Percentiles rank a stretch among this genome's conserved stretches.
phyloP scores from a whole-genome alignment of 2,329 filamentous ascomycete genomes.

The Fusarium sp. region DNA sequence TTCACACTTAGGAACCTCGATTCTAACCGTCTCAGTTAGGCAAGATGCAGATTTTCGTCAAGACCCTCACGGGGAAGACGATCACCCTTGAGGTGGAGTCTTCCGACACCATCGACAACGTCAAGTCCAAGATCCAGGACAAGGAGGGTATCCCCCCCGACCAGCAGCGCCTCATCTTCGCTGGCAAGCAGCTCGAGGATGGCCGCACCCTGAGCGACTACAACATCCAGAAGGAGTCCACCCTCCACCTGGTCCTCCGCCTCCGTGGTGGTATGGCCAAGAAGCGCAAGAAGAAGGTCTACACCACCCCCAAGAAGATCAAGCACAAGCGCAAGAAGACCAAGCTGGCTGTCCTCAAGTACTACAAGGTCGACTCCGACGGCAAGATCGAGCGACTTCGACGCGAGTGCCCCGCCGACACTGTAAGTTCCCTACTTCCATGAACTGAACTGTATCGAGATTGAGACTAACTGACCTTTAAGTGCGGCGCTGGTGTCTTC shows the following conservation, averaged over 20 bases:
- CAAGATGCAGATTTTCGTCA: conserved; percentile 82
- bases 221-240: conserved; percentile 99
- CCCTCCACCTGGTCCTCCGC: conserved; percentile 96
- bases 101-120: conserved; percentile 99
- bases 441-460: rapidly evolving
- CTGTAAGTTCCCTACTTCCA: conserved; percentile 64
- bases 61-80: conserved; percentile 98
- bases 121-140: conserved; percentile 98
- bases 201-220: conserved; percentile 99
- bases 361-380: conserved; percentile 99
- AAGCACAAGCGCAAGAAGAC: conserved; percentile 99
- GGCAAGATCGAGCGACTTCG: conserved; percentile 99
- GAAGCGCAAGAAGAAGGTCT: conserved; percentile 99
- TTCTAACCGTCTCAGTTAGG: conserved; percentile 60
- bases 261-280: conserved; percentile 93
- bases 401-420: conserved; percentile 93
- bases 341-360: conserved; percentile 99
- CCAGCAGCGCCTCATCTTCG: conserved; percentile 99
- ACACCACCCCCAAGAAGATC: conserved; percentile 99
- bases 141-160: conserved; percentile 99
- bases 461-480: conserved; percentile 45
- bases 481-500: conserved; percentile 99
- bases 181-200: conserved; percentile 99
- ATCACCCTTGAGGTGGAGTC: conserved; percentile 99
- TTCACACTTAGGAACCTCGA: conserved; percentile 20